Evolutionary conservation across 2,329 filamentous ascomycete genomes (phyloP).

Genomic region (Elsinoe batatas): DNA sequence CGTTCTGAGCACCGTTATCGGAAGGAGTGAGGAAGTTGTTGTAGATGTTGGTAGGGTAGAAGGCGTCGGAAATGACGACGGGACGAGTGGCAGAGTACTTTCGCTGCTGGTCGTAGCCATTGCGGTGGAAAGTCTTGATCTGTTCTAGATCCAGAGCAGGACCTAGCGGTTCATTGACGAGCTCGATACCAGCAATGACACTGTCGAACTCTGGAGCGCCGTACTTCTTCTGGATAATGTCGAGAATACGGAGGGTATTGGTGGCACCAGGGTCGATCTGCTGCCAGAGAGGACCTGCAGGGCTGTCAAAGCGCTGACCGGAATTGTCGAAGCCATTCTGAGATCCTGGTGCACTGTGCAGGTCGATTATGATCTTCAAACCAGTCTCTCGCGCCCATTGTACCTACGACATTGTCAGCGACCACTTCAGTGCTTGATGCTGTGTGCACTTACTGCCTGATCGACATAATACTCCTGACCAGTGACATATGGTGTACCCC

Average conservation of each 20-base stretch:
- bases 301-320: slow-evolving; percentile 36
- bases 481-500: slow-evolving; percentile 40
- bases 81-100: slow-evolving; percentile 23
- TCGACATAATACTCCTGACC: slow-evolving; percentile 47
- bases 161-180: slow-evolving; percentile 48
- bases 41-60: slow-evolving; percentile 45
- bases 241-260: slow-evolving; percentile 48
- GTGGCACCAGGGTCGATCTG: slow-evolving; percentile 36
- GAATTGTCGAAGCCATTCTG: slow-evolving; percentile 57
- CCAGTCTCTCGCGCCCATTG: slow-evolving; percentile 45
- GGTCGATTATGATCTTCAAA: slow-evolving; percentile 49
- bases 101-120: slow-evolving; percentile 39
- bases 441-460: slow-evolving; percentile 27
- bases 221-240: slow-evolving; percentile 49
- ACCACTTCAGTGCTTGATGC: neutral
- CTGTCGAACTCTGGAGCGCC: slow-evolving; percentile 43
- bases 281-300: slow-evolving; percentile 35
- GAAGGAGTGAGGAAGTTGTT: slow-evolving; percentile 50
- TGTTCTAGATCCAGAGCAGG: slow-evolving; percentile 36
- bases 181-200: slow-evolving; percentile 48
- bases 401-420: slow-evolving; percentile 25
- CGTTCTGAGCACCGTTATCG: slow-evolving; percentile 40
- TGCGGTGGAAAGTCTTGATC: slow-evolving; percentile 46
- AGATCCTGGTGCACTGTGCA: slow-evolving; percentile 46
- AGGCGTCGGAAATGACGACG: slow-evolving; percentile 52